Evolutionary conservation across 139 green algal species (phyloP).

Genomic region (Astrephomene gubernaculifera): DNA sequence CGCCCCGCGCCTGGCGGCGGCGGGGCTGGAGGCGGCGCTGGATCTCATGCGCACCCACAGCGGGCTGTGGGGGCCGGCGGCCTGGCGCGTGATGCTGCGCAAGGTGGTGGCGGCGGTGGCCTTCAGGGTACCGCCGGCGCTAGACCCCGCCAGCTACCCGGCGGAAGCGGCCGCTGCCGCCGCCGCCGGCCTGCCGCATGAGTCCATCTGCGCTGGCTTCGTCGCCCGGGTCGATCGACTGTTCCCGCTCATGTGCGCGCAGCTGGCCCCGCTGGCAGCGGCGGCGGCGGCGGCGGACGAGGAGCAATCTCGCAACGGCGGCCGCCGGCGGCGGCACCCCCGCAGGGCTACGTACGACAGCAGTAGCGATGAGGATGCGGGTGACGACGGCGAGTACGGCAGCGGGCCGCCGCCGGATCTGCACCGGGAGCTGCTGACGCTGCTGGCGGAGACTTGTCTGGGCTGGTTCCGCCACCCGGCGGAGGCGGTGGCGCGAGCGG

Average conservation of each 20-base stretch:
- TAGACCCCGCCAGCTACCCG: conserved; percentile 13
- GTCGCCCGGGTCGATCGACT: conserved; percentile 51
- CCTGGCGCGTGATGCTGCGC: conserved; percentile 63
- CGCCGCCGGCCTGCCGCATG: conserved; percentile 27
- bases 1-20: conserved; percentile 47
- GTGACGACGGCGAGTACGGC: not conserved
- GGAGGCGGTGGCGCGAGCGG: conserved; percentile 16
- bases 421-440: conserved; percentile 39
- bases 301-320: not conserved
- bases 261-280: conserved; percentile 39
- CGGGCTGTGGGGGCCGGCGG: conserved; percentile 51
- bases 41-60: conserved; percentile 49
- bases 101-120: conserved; percentile 47
- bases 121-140: conserved; percentile 29
- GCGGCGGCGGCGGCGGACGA: not conserved
- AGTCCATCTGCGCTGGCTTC: conserved; percentile 42
- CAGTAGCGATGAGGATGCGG: not conserved
- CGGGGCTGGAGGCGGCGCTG: conserved; percentile 55
- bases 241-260: conserved; percentile 57
- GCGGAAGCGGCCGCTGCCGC: not conserved
- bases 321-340: not conserved
- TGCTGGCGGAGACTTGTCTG: conserved; percentile 38
- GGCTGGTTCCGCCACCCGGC: conserved; percentile 39
- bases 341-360: not conserved
- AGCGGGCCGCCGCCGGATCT: not conserved